phyloP scores from a whole-genome alignment of 2,329 filamentous ascomycete species.

The Xylariales sp. region DNA sequence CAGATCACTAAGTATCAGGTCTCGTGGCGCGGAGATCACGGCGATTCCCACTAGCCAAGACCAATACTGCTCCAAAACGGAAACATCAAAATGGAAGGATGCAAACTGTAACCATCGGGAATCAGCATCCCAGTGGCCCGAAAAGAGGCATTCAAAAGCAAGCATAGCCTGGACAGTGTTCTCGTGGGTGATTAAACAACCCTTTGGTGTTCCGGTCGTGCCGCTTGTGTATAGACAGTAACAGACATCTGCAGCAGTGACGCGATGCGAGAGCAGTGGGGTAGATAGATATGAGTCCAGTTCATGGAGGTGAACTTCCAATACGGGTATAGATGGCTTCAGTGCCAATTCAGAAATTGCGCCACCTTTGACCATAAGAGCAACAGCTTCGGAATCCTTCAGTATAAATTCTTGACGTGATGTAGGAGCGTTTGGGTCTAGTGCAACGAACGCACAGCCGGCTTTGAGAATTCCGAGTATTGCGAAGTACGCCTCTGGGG shows the following conservation, averaged over 20 bases:
- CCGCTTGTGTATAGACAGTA: slow-evolving; percentile 88
- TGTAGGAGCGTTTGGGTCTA: slow-evolving; percentile 70
- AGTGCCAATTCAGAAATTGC: slow-evolving; percentile 24
- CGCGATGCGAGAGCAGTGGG: slow-evolving; percentile 22
- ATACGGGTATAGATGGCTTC: slow-evolving; percentile 23
- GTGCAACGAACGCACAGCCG: slow-evolving; percentile 74
- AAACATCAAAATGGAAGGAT: slow-evolving; percentile 92
- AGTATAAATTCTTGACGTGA: slow-evolving; percentile 76
- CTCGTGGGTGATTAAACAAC: slow-evolving; percentile 82
- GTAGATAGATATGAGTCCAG: slow-evolving; percentile 18
- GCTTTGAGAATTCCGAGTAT: slow-evolving; percentile 80
- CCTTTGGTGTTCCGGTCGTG: slow-evolving; percentile 82
- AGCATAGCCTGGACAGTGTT: slow-evolving; percentile 89
- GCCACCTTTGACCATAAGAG: slow-evolving; percentile 52
- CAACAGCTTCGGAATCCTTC: slow-evolving; percentile 62
- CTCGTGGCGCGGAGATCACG: slow-evolving; percentile 75
- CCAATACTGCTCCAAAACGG: slow-evolving; percentile 91
- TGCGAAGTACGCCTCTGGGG: slow-evolving; percentile 75
- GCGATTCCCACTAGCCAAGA: slow-evolving; percentile 89
- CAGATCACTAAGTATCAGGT: slow-evolving; percentile 82
- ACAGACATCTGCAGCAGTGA: slow-evolving; percentile 53
- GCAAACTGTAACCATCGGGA: slow-evolving; percentile 92
- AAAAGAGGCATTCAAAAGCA: slow-evolving; percentile 76
- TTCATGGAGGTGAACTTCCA: slow-evolving; percentile 25
- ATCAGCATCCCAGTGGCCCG: slow-evolving; percentile 63